Evolutionary conservation across 495 filamentous ascomycete genomes (phyloP).

Genomic region (Penicillium fimorum): DNA sequence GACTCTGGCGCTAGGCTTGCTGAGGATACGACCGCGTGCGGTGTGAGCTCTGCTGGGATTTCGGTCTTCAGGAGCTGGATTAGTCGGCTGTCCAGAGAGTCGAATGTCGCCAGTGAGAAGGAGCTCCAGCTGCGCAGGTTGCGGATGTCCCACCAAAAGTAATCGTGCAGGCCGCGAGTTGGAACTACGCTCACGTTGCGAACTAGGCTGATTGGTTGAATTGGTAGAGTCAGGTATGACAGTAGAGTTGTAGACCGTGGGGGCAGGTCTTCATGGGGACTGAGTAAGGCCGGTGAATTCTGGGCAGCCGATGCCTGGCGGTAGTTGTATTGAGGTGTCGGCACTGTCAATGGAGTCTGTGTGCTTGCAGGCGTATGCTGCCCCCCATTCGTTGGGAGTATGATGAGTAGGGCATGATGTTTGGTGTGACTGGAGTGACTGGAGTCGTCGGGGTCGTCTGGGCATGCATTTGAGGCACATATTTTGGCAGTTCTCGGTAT

Average conservation of each 20-base stretch:
- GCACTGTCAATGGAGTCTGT: slow-evolving; percentile 40
- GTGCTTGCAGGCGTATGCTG: slow-evolving; percentile 28
- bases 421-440: slow-evolving; percentile 44
- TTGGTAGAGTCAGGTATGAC: slow-evolving; percentile 73
- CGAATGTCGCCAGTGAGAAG: slow-evolving; percentile 72
- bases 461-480: slow-evolving; percentile 48
- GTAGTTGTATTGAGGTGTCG: slow-evolving; percentile 44
- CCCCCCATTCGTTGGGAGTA: slow-evolving; percentile 24
- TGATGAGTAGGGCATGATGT: slow-evolving; percentile 42
- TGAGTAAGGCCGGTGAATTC: slow-evolving; percentile 49
- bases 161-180: slow-evolving; percentile 66
- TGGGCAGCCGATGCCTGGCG: slow-evolving; percentile 40
- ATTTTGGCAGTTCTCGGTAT: slow-evolving; percentile 74
- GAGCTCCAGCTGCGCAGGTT: slow-evolving; percentile 78
- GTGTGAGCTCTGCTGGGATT: slow-evolving; percentile 63
- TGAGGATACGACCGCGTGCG: slow-evolving; percentile 50
- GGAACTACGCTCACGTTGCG: slow-evolving; percentile 71
- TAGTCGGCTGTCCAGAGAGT: slow-evolving; percentile 64
- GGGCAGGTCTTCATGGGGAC: slow-evolving; percentile 32
- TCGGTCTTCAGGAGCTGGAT: slow-evolving; percentile 69
- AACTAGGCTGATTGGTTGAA: slow-evolving; percentile 78
- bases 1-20: slow-evolving; percentile 67
- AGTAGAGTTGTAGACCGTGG: slow-evolving; percentile 65
- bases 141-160: slow-evolving; percentile 94
- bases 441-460: slow-evolving; percentile 49